Conservation (phyloP, 176 grass and related monocot genomes). For the Urochloa ruziziensis region DNA sequence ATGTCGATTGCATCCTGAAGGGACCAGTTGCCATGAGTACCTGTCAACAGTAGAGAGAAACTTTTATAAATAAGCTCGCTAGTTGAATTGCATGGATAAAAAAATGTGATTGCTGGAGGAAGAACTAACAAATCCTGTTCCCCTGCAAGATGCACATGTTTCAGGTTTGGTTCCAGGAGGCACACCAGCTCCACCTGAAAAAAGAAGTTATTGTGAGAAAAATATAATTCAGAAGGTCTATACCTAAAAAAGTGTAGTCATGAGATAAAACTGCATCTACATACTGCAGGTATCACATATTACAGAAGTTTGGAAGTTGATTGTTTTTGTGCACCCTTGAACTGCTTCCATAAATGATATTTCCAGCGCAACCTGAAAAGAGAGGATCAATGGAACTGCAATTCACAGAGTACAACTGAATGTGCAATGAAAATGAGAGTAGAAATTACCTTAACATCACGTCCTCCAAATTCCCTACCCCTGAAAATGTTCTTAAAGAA, state of each 20-base stretch:
- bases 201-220: background rate
- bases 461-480: constrained; percentile 73
- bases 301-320: constrained; percentile 71
- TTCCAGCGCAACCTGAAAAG: constrained; percentile 68
- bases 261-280: constrained; percentile 32
- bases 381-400: constrained; percentile 3
- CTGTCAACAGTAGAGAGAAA: constrained; percentile 42
- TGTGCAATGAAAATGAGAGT: background rate
- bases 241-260: background rate
- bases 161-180: constrained; percentile 92
- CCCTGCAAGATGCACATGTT: constrained; percentile 80
- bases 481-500: constrained; percentile 87
- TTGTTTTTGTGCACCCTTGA: constrained; percentile 83
- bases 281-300: constrained; percentile 76
- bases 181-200: constrained; percentile 80
- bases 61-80: background rate
- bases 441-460: constrained; percentile 80
- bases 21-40: constrained; percentile 80
- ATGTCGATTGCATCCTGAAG: constrained; percentile 82
- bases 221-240: constrained; percentile 9
- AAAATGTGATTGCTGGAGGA: background rate
- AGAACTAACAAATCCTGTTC: constrained; percentile 81
- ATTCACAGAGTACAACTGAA: constrained; percentile 22
- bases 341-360: constrained; percentile 98
- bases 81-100: background rate